A percentile compares a stretch with the other conserved stretches of the same genome.
These are phyloP conservation scores for Heterobasidion occidentale DNA, from an alignment of 1,284 basidiomycete species.

Conservation along the genomic window DNA sequence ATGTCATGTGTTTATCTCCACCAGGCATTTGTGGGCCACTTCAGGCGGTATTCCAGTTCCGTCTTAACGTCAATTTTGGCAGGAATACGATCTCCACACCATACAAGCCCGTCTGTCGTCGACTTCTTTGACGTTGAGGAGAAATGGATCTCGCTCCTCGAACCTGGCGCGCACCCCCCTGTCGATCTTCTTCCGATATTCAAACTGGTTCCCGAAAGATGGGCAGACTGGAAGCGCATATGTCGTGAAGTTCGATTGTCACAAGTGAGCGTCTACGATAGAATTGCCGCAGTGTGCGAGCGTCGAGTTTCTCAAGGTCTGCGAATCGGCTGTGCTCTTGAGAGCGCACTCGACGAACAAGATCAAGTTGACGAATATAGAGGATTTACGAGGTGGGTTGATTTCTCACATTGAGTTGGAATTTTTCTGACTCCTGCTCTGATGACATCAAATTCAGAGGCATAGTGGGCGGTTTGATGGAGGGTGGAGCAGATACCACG, in stretches of 20 bases:
- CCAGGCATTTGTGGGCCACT: conserved; percentile 20
- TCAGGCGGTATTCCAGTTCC: conserved; percentile 21
- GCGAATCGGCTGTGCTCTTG: no score
- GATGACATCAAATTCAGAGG: not conserved
- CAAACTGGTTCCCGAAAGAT: conserved; percentile 23
- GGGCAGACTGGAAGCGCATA: conserved; percentile 24
- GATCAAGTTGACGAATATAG: no score
- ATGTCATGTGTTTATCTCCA: not conserved
- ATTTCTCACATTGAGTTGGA: no score
- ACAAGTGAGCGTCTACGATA: conserved; percentile 18
- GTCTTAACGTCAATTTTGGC: conserved; percentile 20
- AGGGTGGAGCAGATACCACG: conserved; percentile 23
- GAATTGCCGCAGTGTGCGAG: conserved; percentile 10
- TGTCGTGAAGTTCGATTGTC: conserved; percentile 14
- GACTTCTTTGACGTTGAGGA: conserved; percentile 19
- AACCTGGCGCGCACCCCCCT: conserved; percentile 24
- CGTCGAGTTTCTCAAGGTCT: not conserved
- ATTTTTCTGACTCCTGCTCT: no score
- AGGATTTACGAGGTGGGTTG: no score
- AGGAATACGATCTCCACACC: conserved; percentile 22
- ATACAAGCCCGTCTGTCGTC: conserved; percentile 15
- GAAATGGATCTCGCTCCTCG: conserved; percentile 18
- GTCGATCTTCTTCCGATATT: conserved; percentile 26
- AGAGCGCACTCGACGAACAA: no score
- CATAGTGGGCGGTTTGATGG: conserved; percentile 6